Conservation (phyloP, 768 basidiomycete species). For the Grammothele lineata region DNA sequence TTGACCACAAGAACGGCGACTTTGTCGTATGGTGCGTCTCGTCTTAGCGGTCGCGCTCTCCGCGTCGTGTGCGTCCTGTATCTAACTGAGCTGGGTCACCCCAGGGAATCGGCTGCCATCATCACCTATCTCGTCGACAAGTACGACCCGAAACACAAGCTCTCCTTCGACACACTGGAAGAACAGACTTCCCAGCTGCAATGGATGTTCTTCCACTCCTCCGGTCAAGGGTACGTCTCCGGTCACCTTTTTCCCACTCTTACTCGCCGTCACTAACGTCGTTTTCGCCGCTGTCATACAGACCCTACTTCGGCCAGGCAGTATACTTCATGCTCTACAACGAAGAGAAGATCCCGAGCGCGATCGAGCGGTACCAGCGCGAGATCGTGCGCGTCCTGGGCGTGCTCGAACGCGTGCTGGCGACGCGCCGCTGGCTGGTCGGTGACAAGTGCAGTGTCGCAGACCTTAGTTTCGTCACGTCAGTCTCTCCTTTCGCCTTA, state of each 20-base stretch:
- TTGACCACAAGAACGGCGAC: constrained; percentile 23
- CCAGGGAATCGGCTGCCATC: constrained; percentile 32
- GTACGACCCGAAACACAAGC: constrained; percentile 36
- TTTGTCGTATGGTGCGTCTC: constrained; percentile 17
- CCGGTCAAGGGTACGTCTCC: constrained; percentile 14
- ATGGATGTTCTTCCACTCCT: constrained; percentile 37
- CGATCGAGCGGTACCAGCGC: constrained; percentile 13
- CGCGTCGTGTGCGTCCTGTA: no score
- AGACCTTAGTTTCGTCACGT: neutral
- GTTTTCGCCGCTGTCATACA: neutral
- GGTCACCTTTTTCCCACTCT: neutral
- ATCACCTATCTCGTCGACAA: constrained; percentile 34
- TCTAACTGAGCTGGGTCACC: neutral
- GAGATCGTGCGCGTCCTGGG: constrained; percentile 7
- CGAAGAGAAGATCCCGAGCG: constrained; percentile 6
- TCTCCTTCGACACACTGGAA: neutral
- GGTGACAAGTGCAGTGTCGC: neutral
- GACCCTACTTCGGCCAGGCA: constrained; percentile 11
- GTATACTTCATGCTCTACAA: constrained; percentile 1
- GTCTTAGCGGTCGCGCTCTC: no score
- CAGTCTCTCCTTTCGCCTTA: no score
- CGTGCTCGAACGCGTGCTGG: constrained; percentile 5
- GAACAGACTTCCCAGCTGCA: constrained; percentile 18
- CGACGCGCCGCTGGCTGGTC: neutral
- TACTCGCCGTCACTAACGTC: neutral